Base-by-base conservation (phyloP, 1,139 yeast genomes). In the Pichia sp. region DNA sequence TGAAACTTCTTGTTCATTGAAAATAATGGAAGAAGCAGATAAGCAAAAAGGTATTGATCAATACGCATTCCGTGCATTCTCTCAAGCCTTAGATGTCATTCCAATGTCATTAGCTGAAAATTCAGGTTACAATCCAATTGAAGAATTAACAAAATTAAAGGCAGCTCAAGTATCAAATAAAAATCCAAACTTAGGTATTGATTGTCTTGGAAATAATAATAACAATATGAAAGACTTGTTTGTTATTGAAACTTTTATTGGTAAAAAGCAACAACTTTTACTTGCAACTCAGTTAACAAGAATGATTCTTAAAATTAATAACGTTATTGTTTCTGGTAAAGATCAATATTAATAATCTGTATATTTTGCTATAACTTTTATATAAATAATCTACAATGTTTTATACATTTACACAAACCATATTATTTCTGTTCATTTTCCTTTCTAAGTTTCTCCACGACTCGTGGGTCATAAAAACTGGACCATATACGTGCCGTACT, bases 61-160 rank as follows among this genome's bases (percentile, higher is more conserved):
- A 71, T 92, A 92, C 66, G 97, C 97, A 1, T 89, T 92, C 79
- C 81, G 97, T 64, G 96, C 97, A 0, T 94, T 92, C 67, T 77
- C 97, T 8, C 76, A 77, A 54, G 98, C 98, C 16, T 73, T 92
- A 62, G 99, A 92, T 65, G 79, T 82, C 44, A 84, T 92, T 53
- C 97, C 97, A 53, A 84, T 89, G 85, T 85, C 96, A 7, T 76
- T 94, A 60, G 97, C 97, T 39, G 97, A 89, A 69, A 92, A 92
- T 70, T 89, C 97, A 16, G 99, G 98, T 54, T 74, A 90, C 62
- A 86, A 88, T 59, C 94, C 97, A 49, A 90, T 94, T 59, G 96
- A 89, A 66, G 83, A 95, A 3, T 76, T 94, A 60, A 80, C 97
- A 1, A 69, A 75, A 40, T 77, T 92, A 62, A 92, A 92, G 70